Evolutionary conservation across 2,329 filamentous ascomycete species (phyloP).

Genomic region (Monascus ruber): DNA sequence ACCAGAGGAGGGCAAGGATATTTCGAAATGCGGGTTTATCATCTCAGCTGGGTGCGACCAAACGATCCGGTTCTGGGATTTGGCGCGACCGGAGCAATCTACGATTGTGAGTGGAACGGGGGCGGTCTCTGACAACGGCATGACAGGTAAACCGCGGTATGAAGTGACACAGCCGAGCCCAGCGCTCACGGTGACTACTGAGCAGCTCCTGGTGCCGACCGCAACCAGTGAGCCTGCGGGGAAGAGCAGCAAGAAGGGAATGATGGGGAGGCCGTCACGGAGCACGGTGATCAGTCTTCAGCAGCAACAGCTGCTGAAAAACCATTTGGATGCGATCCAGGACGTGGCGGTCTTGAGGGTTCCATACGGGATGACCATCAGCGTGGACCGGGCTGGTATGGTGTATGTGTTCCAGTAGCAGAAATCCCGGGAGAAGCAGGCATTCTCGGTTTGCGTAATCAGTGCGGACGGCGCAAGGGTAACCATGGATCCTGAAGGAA

Average conservation of each 20-base stretch:
- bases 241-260: constrained; percentile 23
- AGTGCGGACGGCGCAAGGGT: too few species aligned
- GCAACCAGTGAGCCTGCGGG: constrained; percentile 16
- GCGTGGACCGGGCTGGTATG: constrained; percentile 76
- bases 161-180: constrained; percentile 51
- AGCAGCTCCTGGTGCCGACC: constrained; percentile 42
- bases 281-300: constrained; percentile 78
- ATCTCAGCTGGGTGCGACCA: constrained; percentile 81
- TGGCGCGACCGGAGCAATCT: constrained; percentile 65
- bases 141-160: constrained; percentile 54
- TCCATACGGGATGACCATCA: constrained; percentile 87
- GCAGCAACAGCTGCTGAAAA: constrained; percentile 74
- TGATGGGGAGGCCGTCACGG: constrained; percentile 45
- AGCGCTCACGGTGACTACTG: constrained; percentile 54
- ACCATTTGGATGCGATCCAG: constrained; percentile 76
- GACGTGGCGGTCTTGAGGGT: constrained; percentile 81
- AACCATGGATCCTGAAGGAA: too few species aligned
- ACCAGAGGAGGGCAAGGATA: constrained; percentile 49
- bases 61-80: constrained; percentile 89
- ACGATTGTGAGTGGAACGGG: constrained; percentile 68
- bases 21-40: constrained; percentile 65
- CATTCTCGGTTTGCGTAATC: too few species aligned
- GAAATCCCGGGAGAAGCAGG: not conserved
- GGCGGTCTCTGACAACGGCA: constrained; percentile 45
- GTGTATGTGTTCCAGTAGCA: constrained; percentile 65